phyloP scores from a whole-genome alignment of 257 asterid genomes.

The Solanum chiquidenum region DNA sequence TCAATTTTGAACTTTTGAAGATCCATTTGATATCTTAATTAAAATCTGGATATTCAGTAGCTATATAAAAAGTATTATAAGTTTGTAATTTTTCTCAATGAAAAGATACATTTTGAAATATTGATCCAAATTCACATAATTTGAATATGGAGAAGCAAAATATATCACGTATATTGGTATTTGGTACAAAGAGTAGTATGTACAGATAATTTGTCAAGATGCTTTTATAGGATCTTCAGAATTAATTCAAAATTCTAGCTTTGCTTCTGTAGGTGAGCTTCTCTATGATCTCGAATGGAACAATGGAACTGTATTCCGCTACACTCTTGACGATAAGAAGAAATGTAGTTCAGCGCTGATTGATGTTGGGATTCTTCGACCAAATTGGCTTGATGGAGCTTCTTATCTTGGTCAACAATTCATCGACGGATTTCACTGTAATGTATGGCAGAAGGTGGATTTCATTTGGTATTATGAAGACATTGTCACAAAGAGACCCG shows the following conservation, averaged over 20 bases:
- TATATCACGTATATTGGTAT: neutral
- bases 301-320: conserved; percentile 53
- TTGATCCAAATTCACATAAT: neutral
- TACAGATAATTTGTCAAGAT: neutral
- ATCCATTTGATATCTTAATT: neutral
- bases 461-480: conserved; percentile 66
- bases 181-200: neutral
- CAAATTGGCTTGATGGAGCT: conserved; percentile 60
- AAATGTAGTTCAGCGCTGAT: conserved; percentile 29
- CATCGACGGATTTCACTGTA: conserved; percentile 61
- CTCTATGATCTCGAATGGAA: conserved; percentile 54
- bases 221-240: neutral
- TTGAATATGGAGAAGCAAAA: neutral
- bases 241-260: neutral
- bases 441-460: conserved; percentile 63
- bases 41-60: neutral
- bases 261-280: conserved; percentile 23
- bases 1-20: neutral
- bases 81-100: neutral
- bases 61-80: neutral
- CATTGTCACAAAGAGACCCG: conserved; percentile 48
- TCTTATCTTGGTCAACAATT: conserved; percentile 38
- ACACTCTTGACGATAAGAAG: conserved; percentile 37
- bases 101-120: neutral
- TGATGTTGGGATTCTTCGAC: conserved; percentile 55